These are phyloP conservation scores for Penicillium pulvis DNA, from an alignment of 495 filamentous ascomycete species.

Conservation along the genomic window DNA sequence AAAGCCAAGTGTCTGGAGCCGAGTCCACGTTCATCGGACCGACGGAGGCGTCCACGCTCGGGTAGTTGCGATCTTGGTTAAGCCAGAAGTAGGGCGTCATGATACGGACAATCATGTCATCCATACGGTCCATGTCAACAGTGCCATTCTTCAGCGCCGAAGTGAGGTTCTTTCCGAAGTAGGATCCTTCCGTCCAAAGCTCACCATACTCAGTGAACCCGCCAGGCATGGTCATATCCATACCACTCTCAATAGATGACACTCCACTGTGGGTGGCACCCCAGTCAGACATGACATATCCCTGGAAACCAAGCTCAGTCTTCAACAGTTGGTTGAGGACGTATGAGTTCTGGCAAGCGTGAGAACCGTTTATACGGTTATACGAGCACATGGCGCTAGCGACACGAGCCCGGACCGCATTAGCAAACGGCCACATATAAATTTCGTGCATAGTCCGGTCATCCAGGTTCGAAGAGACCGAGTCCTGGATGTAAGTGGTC, in stretches of 20 bases:
- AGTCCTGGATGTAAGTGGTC: conserved; percentile 72
- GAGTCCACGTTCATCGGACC: conserved; percentile 70
- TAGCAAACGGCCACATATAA: conserved; percentile 76
- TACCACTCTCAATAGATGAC: conserved; percentile 53
- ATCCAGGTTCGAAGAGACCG: conserved; percentile 58
- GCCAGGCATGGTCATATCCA: conserved; percentile 67
- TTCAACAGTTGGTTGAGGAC: conserved; percentile 65
- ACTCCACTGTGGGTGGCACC: conserved; percentile 59
- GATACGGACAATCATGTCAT: conserved; percentile 51
- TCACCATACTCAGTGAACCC: conserved; percentile 24
- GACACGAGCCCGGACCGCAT: conserved; percentile 62
- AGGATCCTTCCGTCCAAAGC: conserved; percentile 49
- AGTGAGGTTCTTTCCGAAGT: conserved; percentile 53
- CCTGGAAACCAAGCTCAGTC: conserved; percentile 65
- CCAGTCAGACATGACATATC: conserved; percentile 69
- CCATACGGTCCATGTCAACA: conserved; percentile 60
- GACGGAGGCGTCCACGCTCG: conserved; percentile 46
- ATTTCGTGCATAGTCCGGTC: conserved; percentile 79
- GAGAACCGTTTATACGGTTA: conserved; percentile 65
- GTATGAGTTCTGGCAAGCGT: conserved; percentile 65
- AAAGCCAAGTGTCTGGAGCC: conserved; percentile 57
- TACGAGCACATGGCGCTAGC: conserved; percentile 73
- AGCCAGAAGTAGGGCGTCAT: conserved; percentile 56
- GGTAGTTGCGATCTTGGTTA: conserved; percentile 50
- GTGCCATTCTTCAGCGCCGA: conserved; percentile 55